Conservation (phyloP, 2,329 filamentous ascomycete genomes). For the Xylaria arbuscula region DNA sequence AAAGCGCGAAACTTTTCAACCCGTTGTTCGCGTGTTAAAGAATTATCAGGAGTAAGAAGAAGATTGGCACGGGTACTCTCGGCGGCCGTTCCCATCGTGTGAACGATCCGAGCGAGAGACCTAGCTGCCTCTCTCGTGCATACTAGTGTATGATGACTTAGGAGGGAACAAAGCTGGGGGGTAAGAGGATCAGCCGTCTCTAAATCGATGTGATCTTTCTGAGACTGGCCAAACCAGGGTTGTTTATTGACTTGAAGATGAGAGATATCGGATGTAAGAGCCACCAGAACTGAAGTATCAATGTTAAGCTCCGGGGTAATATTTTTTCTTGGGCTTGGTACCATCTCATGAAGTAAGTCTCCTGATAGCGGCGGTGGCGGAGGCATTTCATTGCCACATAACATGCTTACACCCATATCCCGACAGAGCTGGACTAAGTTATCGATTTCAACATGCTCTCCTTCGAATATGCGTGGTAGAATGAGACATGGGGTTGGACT, state of each 20-base stretch:
- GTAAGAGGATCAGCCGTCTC: slow-evolving; percentile 71
- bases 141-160: slow-evolving; percentile 67
- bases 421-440: slow-evolving; percentile 45
- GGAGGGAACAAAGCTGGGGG: slow-evolving; percentile 70
- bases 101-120: slow-evolving; percentile 74
- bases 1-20: slow-evolving; percentile 50
- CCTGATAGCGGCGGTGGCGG: slow-evolving; percentile 40
- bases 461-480: slow-evolving; percentile 47
- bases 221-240: slow-evolving; percentile 64
- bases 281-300: slow-evolving; percentile 77
- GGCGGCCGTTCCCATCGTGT: slow-evolving; percentile 69
- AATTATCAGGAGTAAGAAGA: slow-evolving; percentile 59
- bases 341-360: slow-evolving; percentile 45
- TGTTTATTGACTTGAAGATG: slow-evolving; percentile 58
- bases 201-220: slow-evolving; percentile 72
- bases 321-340: slow-evolving; percentile 44
- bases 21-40: slow-evolving; percentile 42
- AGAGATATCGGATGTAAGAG: slow-evolving; percentile 78
- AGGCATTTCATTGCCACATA: slow-evolving; percentile 42
- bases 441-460: slow-evolving; percentile 45
- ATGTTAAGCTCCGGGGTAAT: slow-evolving; percentile 61
- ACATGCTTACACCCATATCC: slow-evolving; percentile 42
- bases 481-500: slow-evolving; percentile 44
- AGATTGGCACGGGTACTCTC: slow-evolving; percentile 70
- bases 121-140: slow-evolving; percentile 74